Base-by-base conservation (phyloP, 495 filamentous ascomycete genomes). In the Aspergillus carlsbadensis region DNA sequence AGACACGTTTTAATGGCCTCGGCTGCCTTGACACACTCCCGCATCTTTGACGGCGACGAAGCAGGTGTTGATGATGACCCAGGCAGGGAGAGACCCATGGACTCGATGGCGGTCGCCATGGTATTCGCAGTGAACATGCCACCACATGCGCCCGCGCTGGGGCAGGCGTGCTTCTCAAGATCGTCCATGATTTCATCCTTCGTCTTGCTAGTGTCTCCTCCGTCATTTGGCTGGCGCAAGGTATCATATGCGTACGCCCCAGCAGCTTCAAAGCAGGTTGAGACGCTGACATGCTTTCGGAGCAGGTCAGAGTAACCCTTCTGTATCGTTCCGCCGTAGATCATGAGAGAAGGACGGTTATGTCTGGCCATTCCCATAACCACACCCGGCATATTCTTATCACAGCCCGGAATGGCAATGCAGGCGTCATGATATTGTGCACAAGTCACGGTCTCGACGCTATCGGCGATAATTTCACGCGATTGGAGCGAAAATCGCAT, bases 71-170 rank as follows among this genome's bases (percentile, higher is more conserved):
- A 93, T 0, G 91, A 96, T 1, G 91, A 96, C 10, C 93, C 93
- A 0, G 94, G 93, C 14, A 97, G 79, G 2, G 85, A 85, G 20
- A 98, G 80, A 50, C 94, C 94, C 90, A 98, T 96, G 7, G 91
- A 89, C 70, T 98, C 94, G 59, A 98, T 91, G 13, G 92, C 92
- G 0, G 92, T 95, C 5, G 91, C 89, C 92, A 98, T 96, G 2
- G 94, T 97, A 70, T 98, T 98, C 52, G 94, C 94, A 2, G 94
- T 98, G 83, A 90, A 98, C 85, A 87, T 98, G 45, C 94, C 94
- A 59, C 94, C 94, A 64, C 94, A 98, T n/a, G 92, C 92, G 31
- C 93, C 93, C 13, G 89, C 85, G 13, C 90, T 91, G 21, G 94
- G 94, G 70, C 94, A 97, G 4, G 93, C 86, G 60, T 96, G 78